These are phyloP conservation scores for Papilionanthe hybrid DNA, from an alignment of 116 monocot genomes.

Conservation along the genomic window DNA sequence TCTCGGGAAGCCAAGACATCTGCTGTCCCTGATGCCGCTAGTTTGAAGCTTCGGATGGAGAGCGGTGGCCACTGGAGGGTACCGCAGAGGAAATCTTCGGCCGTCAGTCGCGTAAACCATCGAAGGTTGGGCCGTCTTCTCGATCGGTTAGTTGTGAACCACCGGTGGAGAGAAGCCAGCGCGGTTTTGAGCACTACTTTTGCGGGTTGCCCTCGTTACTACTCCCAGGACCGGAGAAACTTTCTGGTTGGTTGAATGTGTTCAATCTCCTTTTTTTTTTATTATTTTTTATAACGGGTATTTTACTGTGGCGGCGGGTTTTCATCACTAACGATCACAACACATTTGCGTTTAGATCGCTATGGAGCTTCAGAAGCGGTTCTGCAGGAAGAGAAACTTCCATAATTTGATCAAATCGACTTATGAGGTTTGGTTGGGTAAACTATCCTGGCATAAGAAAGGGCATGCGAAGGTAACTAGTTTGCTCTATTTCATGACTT, in stretches of 20 bases:
- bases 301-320: not conserved
- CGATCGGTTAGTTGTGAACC: conserved; percentile 10
- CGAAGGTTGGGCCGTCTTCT: conserved; percentile 24
- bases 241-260: conserved; percentile 15
- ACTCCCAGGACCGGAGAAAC: conserved; percentile 26
- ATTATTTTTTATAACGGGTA: conserved; percentile 4
- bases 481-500: not conserved
- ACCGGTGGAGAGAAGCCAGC: conserved; percentile 50
- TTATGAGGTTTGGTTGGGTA: conserved; percentile 42
- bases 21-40: not conserved
- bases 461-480: conserved; percentile 29
- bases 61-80: not conserved
- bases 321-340: not conserved
- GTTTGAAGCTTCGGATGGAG: not conserved
- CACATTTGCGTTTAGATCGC: conserved; percentile 32
- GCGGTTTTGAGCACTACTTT: conserved; percentile 39
- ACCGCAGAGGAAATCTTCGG: not conserved
- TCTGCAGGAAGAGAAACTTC: conserved; percentile 9
- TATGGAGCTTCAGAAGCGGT: conserved; percentile 51
- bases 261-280: not conserved
- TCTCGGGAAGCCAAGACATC: not conserved
- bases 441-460: conserved; percentile 17
- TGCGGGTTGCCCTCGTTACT: conserved; percentile 18
- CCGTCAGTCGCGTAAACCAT: conserved; percentile 10
- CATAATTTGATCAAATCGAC: conserved; percentile 28